These are phyloP conservation scores for Hansenula sp. DNA, from an alignment of 1,139 yeast species.

Conservation along the genomic window DNA sequence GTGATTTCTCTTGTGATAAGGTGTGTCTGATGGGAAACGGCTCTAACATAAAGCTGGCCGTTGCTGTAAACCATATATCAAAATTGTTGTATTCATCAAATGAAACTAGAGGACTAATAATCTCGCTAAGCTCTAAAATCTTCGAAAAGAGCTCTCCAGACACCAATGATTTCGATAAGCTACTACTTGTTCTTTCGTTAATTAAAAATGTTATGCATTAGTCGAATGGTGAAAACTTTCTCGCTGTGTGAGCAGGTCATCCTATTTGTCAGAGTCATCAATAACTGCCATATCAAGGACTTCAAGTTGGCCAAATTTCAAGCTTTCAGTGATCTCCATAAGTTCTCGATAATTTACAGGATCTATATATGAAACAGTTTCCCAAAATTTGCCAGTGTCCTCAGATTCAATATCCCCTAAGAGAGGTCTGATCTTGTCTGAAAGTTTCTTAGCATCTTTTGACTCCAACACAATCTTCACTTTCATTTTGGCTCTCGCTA, in stretches of 20 bases:
- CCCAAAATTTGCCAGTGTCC: slow-evolving; percentile 46
- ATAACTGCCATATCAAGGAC: slow-evolving; percentile 89
- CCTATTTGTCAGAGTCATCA: slow-evolving; percentile 46
- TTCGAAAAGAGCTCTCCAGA: slow-evolving; percentile 20
- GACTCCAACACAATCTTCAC: slow-evolving; percentile 52
- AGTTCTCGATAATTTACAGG: slow-evolving; percentile 80
- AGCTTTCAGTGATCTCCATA: slow-evolving; percentile 45
- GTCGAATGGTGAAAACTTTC: background rate
- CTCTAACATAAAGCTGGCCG: slow-evolving; percentile 27
- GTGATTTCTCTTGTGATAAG: slow-evolving; percentile 18
- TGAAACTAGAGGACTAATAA: slow-evolving; percentile 28
- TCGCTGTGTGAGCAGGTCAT: too few species aligned
- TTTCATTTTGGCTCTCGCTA: slow-evolving; percentile 93
- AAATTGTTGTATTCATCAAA: slow-evolving; percentile 23
- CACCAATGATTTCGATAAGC: slow-evolving; percentile 21
- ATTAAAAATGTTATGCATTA: slow-evolving; percentile 14
- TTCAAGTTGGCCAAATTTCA: slow-evolving; percentile 64
- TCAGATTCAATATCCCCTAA: slow-evolving; percentile 55
- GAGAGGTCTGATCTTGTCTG: slow-evolving; percentile 46
- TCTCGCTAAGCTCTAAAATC: slow-evolving; percentile 38
- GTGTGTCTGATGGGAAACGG: slow-evolving; percentile 27
- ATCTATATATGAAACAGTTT: slow-evolving; percentile 72
- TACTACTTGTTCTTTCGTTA: slow-evolving; percentile 24
- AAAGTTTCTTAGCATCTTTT: slow-evolving; percentile 47
- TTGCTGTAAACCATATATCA: slow-evolving; percentile 32